Evolutionary conservation across 2,329 filamentous ascomycete genomes (phyloP), one percentile per base, ranked within the genome.

Genomic region (Phyllosticta paracitricarpa): DNA sequence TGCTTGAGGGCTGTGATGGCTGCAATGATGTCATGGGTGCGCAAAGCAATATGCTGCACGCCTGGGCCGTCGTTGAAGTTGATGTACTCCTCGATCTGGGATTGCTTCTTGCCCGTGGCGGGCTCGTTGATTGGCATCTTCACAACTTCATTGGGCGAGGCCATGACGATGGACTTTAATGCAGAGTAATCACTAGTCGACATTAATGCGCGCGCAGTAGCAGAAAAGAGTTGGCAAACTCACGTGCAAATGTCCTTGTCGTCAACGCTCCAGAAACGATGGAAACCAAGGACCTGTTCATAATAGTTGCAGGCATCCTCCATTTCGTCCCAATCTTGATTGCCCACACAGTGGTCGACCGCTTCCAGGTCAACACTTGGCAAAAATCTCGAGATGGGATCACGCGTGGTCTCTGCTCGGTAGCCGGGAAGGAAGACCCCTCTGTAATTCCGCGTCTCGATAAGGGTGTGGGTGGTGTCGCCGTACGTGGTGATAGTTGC

Each of bases 111-210:
- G 63, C 92, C 93, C 1, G 84, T 79, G 0, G 93, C 93, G 1
- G 93, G 93, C 78, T 97, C 92, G 79, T 97, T 97, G 82, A 97
- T 96, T 69, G 93, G 93, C 91, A 97, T 97, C 79, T 97, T 97
- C 76, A 97, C 91, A 4, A 88, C 74, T 62, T 93, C 88, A 78
- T 92, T 90, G 63, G 86, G 85, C 4, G 87, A 90, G 52, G 84
- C 84, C 91, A 97, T 96, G 71, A 97, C 93, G 69, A 97, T 86
- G 70, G 85, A 89, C 76, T 87, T 91, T 56, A 97, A 81, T 9
- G 93, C 91, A 0, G 88, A 91, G 82, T 90, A 97, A 72, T 96
- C 91, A 66, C 65, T 66, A 48, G 10, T 17, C 4, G 22, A 5
- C 22, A 4, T 48, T 22, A 54, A n/a, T n/a, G 17, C n/a, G 24